A percentile compares a stretch with the other conserved stretches of the same genome.
Evolutionary conservation across 306 rosid genomes (phyloP).

Genomic region (Quercus dentata): DNA sequence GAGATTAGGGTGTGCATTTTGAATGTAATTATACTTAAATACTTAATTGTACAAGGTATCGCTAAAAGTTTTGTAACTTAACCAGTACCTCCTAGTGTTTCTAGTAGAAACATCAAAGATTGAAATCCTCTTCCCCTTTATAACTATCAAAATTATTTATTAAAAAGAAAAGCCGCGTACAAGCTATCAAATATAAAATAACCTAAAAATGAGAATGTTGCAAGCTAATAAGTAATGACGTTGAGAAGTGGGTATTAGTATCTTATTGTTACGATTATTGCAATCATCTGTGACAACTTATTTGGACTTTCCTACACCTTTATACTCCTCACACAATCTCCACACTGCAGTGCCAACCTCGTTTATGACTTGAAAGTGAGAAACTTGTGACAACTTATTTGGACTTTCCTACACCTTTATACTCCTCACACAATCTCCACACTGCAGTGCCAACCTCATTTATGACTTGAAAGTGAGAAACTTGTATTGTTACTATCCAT

Average conservation of each 20-base stretch:
- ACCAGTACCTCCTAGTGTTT: too few species aligned
- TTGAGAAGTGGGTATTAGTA: constrained; percentile 13
- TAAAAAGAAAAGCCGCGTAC: neutral
- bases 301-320: constrained; percentile 1
- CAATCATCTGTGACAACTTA: constrained; percentile 18
- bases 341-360: constrained; percentile 1
- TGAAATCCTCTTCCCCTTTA: too few species aligned
- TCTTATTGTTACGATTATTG: neutral
- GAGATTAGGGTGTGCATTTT: too few species aligned
- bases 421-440: constrained; percentile 28
- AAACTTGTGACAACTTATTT: constrained; percentile 5
- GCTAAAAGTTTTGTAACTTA: too few species aligned
- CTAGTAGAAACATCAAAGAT: too few species aligned
- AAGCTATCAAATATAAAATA: neutral
- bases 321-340: constrained; percentile 25
- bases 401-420: neutral
- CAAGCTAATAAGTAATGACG: neutral
- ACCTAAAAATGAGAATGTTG: neutral
- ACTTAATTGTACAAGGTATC: too few species aligned
- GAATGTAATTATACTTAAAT: too few species aligned
- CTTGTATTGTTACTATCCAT: too few species aligned
- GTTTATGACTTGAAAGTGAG: neutral
- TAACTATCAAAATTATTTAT: too few species aligned
- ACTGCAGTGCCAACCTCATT: neutral
- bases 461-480: neutral